Evolutionary conservation across 129 eudicot genomes (phyloP).

Genomic region (Daucus carota): DH1_v3.0 NC_030382.2:38497501-38498000

Average conservation of each 20-base stretch:
- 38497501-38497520: too few relatives aligned
- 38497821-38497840: too few relatives aligned
- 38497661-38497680: background rate
- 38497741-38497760: too few relatives aligned
- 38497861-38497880: too few relatives aligned
- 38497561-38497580: background rate
- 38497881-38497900: background rate
- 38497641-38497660: background rate
- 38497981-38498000: background rate
- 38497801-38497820: background rate
- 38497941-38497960: background rate
- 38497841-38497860: too few relatives aligned
- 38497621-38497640: background rate
- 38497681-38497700: too few relatives aligned
- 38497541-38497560: background rate
- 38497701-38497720: too few relatives aligned
- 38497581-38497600: background rate
- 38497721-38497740: too few relatives aligned
- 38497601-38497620: background rate
- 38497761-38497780: background rate
- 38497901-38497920: background rate
- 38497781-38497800: background rate
- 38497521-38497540: too few relatives aligned
- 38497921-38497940: background rate
- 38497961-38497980: background rate